Evolutionary conservation across 306 rosid genomes (phyloP).

Genomic region (Dalbergia cultrata): DNA sequence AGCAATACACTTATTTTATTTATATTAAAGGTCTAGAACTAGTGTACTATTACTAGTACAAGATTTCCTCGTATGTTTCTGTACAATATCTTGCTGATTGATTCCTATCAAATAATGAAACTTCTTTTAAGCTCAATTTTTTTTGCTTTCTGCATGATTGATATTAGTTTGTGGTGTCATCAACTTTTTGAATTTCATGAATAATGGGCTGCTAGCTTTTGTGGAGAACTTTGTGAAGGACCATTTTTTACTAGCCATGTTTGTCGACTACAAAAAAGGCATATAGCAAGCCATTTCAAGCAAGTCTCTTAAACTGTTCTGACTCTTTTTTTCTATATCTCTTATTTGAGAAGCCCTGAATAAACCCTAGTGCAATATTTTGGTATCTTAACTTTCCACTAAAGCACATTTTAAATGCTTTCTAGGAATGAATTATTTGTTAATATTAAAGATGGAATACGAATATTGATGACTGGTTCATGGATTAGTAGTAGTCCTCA

Average conservation of each 20-base stretch:
- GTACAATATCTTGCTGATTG: no score
- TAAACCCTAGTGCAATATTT: slow-evolving; percentile 38
- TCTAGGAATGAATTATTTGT: background rate
- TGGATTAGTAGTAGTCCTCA: slow-evolving; percentile 38
- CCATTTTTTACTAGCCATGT: slow-evolving; percentile 94
- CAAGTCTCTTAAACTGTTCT: slow-evolving; percentile 65
- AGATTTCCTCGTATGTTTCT: no score
- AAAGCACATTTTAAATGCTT: slow-evolving; percentile 1
- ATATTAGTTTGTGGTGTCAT: no score
- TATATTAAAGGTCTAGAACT: no score
- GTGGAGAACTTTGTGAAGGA: no score
- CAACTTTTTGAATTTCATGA: no score
- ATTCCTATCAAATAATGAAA: no score
- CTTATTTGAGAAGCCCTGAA: slow-evolving; percentile 24
- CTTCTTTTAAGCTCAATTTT: no score
- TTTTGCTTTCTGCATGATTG: no score
- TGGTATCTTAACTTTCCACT: slow-evolving; percentile 18
- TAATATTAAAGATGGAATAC: slow-evolving; percentile 5
- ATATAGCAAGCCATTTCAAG: slow-evolving; percentile 99
- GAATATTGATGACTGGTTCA: slow-evolving; percentile 33
- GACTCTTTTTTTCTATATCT: slow-evolving; percentile 34
- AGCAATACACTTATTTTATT: no score
- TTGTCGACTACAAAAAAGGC: slow-evolving; percentile 96
- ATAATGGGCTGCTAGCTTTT: no score
- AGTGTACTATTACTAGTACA: no score